Evolutionary conservation across 192 early-diverging fungal species (phyloP), one percentile per base, ranked within the genome.

Genomic region (Rhizophagus clarus): DNA sequence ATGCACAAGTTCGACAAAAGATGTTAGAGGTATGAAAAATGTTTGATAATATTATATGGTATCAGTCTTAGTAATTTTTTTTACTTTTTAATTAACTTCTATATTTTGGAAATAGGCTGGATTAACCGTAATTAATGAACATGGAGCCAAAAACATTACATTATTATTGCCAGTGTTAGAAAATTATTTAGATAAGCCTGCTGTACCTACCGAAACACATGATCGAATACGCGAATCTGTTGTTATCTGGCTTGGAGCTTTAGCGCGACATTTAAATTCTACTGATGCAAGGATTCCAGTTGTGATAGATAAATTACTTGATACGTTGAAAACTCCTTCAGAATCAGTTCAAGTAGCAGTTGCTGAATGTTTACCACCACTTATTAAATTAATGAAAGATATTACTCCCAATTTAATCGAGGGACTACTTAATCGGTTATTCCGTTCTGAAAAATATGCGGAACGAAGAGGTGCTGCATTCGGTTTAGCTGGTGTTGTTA

Each of bases 331-430:
- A 34, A 99, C 97, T 24, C 98, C 98, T 12, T 94, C 96, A 0
- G 98, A 99, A 85, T 77, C 92, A 20, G 98, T 99, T 32, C 98
- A 99, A 86, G 88, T 92, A 47, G 96, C 97, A 9, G 97, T 99
- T 34, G 88, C 93, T 14, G 93, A 97, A 81, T 99, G 98, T 81
- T 87, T 99, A 76, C 96, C 97, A n/a, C 92, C 93, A 20, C 85
- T 99, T 61, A 88, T 95, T 70, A 97, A 96, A 85, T 88, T 88
- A 67, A 87, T 93, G 76, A 87, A 88, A 76, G 84, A 86, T 8
- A 88, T 88, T 34, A 90, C 91, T 2, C 87, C 88, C 3, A 77
- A 74, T 0, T 84, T 97, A 31, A 83, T 95, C 45, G 85, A 92
- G 61, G 71, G 81, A 40, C 82, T 98, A 17, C 82, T 96, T 82